Percentiles rank a stretch among this genome's conserved stretches.
Conservation (phyloP, 2,329 filamentous ascomycete species). For the Fusarium nodosum region DNA sequence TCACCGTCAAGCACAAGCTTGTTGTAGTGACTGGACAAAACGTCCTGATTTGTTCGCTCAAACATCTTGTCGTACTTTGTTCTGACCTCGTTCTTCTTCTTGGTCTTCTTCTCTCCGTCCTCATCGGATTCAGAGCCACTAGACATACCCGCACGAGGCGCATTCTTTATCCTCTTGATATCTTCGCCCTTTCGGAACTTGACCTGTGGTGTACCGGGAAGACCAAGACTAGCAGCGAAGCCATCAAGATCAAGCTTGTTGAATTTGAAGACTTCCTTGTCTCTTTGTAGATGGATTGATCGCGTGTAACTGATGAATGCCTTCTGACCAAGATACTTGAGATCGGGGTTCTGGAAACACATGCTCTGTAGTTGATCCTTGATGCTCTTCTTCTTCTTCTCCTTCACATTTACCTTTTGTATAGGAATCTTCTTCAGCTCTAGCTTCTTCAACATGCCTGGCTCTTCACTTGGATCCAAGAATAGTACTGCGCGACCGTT, state of each 20-base stretch:
- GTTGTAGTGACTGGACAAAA: constrained; percentile 92
- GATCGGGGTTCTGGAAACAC: constrained; percentile 93
- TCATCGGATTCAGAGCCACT: constrained; percentile 71
- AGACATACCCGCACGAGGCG: constrained; percentile 75
- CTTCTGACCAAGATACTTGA: constrained; percentile 97
- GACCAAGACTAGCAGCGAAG: constrained; percentile 85
- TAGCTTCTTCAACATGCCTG: constrained; percentile 87
- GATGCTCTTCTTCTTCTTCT: constrained; percentile 91
- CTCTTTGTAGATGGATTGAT: constrained; percentile 87
- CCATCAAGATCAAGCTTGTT: constrained; percentile 86
- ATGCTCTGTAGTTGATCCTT: constrained; percentile 89
- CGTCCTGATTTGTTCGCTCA: constrained; percentile 94
- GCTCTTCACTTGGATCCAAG: constrained; percentile 90
- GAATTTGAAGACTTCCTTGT: constrained; percentile 92
- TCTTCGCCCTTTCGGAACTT: constrained; percentile 93
- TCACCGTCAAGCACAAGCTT: constrained; percentile 79
- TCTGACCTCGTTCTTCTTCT: constrained; percentile 81
- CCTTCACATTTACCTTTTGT: constrained; percentile 85
- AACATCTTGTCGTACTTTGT: constrained; percentile 99
- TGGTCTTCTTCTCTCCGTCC: constrained; percentile 66
- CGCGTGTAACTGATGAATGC: constrained; percentile 92
- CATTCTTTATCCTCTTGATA: constrained; percentile 88
- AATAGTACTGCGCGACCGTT: constrained; percentile 91
- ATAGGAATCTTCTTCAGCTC: constrained; percentile 92
- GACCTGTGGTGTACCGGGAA: constrained; percentile 92